A percentile compares a stretch with the other conserved stretches of the same genome.
These are phyloP conservation scores for Prunus armeniaca DNA, from an alignment of 306 rosid genomes.

Conservation along the genomic window DNA sequence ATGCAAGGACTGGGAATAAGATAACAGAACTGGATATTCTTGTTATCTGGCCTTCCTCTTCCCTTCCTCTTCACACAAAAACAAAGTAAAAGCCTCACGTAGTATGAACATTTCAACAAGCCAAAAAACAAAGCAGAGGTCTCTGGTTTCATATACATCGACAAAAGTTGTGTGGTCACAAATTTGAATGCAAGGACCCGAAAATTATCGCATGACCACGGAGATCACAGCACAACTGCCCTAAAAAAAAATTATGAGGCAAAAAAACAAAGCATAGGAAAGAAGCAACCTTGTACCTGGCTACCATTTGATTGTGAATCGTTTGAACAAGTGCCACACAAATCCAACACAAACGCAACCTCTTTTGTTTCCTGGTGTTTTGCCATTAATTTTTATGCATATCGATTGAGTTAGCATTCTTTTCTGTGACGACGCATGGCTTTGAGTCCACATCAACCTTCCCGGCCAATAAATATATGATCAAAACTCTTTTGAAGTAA, in stretches of 20 bases:
- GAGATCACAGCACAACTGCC: not conserved
- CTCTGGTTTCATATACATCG: not conserved
- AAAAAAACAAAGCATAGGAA: not conserved
- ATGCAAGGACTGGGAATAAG: not conserved
- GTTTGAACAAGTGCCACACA: not conserved
- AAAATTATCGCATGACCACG: not conserved
- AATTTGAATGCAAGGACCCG: not conserved
- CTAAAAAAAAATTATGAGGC: not conserved
- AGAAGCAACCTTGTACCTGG: not conserved
- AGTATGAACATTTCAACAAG: not conserved
- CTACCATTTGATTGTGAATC: not conserved
- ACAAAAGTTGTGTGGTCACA: not conserved
- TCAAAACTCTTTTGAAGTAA: not conserved
- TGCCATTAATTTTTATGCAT: not conserved
- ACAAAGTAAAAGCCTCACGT: not conserved
- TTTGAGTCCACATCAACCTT: conserved; percentile 5
- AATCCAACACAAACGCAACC: not conserved
- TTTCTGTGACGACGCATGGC: conserved; percentile 3
- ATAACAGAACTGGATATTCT: not conserved
- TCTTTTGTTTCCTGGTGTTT: not conserved
- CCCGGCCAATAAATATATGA: conserved; percentile 19
- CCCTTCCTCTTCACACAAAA: not conserved
- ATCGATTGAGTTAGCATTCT: not conserved
- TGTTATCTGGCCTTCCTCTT: not conserved
- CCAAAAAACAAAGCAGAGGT: not conserved